Conservation (phyloP, 2,329 filamentous ascomycete species). For the Dothistroma pini region DNA sequence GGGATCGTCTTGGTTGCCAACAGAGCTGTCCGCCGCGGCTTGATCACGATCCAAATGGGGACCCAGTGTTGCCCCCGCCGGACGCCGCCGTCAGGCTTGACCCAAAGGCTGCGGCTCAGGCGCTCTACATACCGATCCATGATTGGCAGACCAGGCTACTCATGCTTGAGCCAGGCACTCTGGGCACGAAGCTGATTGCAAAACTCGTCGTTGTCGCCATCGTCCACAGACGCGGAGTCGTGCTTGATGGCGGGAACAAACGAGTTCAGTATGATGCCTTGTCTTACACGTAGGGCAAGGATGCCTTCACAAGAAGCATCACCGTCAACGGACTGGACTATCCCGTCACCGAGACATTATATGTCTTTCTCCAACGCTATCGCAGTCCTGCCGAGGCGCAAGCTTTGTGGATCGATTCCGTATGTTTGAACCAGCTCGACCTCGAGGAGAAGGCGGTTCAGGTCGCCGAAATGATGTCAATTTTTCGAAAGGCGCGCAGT, state of each 20-base stretch:
- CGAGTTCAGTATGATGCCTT: slow-evolving; percentile 1
- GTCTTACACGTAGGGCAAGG: slow-evolving; percentile 3
- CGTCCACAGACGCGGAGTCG: not conserved
- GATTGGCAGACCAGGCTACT: not conserved
- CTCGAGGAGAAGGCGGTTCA: not conserved
- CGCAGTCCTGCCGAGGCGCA: not conserved
- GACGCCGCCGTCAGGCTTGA: not conserved
- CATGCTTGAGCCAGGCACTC: not conserved
- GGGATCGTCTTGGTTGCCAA: too few species aligned
- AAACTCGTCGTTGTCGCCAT: not conserved
- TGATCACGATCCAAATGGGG: too few species aligned
- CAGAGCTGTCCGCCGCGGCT: too few species aligned
- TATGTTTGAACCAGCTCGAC: slow-evolving; percentile 1
- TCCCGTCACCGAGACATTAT: not conserved
- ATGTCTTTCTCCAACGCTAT: not conserved
- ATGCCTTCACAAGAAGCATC: not conserved
- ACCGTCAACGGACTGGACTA: not conserved
- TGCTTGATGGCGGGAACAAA: not conserved
- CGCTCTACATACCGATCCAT: not conserved
- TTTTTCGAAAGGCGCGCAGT: not conserved
- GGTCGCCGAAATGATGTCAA: not conserved
- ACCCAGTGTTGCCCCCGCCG: too few species aligned
- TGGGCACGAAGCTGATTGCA: not conserved
- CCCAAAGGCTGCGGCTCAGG: not conserved
- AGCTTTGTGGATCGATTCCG: slow-evolving; percentile 1